Base-by-base conservation (phyloP, 2,329 filamentous ascomycete species). In the Cytospora chrysosperma region DNA sequence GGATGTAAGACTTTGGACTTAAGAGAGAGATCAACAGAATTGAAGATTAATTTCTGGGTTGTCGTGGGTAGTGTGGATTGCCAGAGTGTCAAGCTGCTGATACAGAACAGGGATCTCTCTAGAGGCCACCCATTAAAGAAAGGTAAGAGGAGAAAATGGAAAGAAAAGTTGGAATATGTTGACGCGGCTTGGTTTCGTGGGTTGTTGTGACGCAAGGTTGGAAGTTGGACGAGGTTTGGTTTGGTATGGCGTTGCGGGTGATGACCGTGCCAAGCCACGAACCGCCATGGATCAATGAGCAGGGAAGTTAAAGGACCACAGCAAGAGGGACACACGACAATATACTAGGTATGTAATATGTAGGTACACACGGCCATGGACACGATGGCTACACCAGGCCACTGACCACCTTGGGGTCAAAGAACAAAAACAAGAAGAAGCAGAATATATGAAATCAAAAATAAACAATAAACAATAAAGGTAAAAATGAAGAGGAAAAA, bases 261-360 rank as follows among this genome's bases (percentile, higher is more conserved):
- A 55, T 61, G 58, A 61, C 58, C 30, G 34, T 34, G 58, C 58
- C 58, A 61, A 61, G 58, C 55, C 37, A 30, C 37, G 10, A 15
- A 3, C 13, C 12, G 32, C 3, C 3, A 34, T 37, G n/a, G n/a
- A 24, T 47, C 40, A 47, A 26, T 55, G 51, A 61, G 32, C 58
- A 61, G 49, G 58, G 58, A 61, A 61, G 58, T 61, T 55, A 52
- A 53, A 30, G 50, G 51, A 28, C 15, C 8, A 12, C 26, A 27
- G 13, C 52, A 49, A 52, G 30, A 43, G 30, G 30, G 49, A 32
- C 32, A 40, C 49, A n/a, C 17, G 10, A 26, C 49, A n/a, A n/a
- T n/a, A n/a, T n/a, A n/a, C n/a, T n/a, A n/a, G n/a, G n/a, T n/a
- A n/a, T n/a, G n/a, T n/a, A n/a, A n/a, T n/a, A n/a, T n/a, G n/a